phyloP scores from a whole-genome alignment of 371 early-diverging fungal genomes.

The Mucor velutinosus region DNA sequence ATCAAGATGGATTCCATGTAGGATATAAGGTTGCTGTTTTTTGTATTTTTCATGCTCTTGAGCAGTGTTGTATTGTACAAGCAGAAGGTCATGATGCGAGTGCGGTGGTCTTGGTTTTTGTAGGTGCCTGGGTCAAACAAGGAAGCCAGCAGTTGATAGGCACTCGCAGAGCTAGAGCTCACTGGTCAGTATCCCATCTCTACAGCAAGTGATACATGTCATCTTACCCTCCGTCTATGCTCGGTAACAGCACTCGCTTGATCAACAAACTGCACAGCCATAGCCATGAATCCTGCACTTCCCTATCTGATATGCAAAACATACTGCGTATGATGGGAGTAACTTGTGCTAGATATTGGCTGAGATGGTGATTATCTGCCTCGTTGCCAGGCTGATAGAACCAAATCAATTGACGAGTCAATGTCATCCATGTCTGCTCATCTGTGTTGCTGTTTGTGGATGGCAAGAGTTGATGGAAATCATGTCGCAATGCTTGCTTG shows the following conservation, averaged over 20 bases:
- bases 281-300: conserved; percentile 20
- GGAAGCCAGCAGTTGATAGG: not conserved
- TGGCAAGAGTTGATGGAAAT: conserved; percentile 6
- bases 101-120: not conserved
- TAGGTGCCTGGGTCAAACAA: not conserved
- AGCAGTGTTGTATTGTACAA: conserved; percentile 7
- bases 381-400: conserved; percentile 16
- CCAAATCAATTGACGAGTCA: conserved; percentile 18
- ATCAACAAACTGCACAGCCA: conserved; percentile 27
- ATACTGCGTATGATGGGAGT: not conserved
- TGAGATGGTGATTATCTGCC: conserved; percentile 1
- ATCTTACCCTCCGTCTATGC: not conserved
- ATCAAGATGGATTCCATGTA: conserved; percentile 5
- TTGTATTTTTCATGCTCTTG: not conserved
- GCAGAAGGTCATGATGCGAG: conserved; percentile 18
- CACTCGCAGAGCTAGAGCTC: not conserved
- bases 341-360: not conserved
- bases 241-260: conserved; percentile 23
- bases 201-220: not conserved
- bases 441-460: not conserved
- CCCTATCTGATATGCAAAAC: conserved; percentile 5
- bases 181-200: not conserved
- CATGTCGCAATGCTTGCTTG: conserved; percentile 10
- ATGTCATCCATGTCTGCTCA: not conserved
- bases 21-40: not conserved